Evolutionary conservation across 2,329 filamentous ascomycete species (phyloP), one percentile per base, ranked within the genome.

Genomic region (Cladosporium sp.): DNA sequence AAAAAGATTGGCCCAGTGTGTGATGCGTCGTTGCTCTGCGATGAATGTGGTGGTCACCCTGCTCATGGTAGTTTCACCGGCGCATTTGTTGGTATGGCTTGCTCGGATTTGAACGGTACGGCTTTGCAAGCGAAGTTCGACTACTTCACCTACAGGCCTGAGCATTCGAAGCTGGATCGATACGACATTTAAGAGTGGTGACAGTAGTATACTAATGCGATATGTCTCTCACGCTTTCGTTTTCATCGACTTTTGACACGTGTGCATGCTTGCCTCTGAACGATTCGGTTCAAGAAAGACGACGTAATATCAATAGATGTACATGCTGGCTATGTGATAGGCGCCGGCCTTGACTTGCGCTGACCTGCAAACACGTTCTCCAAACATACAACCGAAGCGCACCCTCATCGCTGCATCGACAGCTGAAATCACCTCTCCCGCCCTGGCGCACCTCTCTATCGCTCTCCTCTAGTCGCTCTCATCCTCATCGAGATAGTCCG

Each of bases 1-100:
- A 23, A 65, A 26, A 60, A 65, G 23, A 46, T 65, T 21, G 63
- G 63, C 1, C 63, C 63, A 4, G 63, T 65, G 14, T 35, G 5
- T 14, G 63, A 65, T 28, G 63, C 63, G 8, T 59, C 55, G 16
- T n/a, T 65, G 4, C 44, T 65, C 11, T 65, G 55, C 14, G 63
- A 65, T 16, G 63, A 65, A 26, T 65, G 63, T 11, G 63, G 63
- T 18, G 63, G 63, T 16, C 63, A 65, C 28, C 63, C 26, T 3
- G 55, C 55, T 12, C 44, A 65, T 31, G 63, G 63, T 10, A 65
- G 63, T n/a, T 65, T 65, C 56, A 65, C 63, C 5, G 63, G 63
- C 31, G 63, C 63, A 33, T 65, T 65, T 21, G 56, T 65, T 1
- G 63, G 63, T 16, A 59, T 65, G 63, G 63, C 63, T 14, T 52